Evolutionary conservation across 371 early-diverging fungal genomes (phyloP), one percentile per base, ranked within the genome.

Genomic region (Basidiobolus meristosporus): DNA sequence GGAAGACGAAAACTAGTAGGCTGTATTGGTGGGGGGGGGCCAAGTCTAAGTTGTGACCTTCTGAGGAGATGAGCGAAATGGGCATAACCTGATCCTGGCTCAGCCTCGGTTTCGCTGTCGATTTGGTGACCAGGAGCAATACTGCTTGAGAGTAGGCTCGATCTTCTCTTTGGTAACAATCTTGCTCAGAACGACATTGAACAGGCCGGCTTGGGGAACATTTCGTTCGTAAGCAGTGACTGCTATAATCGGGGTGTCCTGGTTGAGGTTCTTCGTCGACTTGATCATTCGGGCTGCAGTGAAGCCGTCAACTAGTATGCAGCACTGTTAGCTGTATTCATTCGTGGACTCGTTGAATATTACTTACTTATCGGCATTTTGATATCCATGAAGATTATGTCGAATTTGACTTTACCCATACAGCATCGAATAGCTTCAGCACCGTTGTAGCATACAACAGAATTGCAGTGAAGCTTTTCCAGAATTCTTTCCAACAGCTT

Each of bases 271-370:
- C 44, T 77, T 82, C 1, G 87, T 86, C 3, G 85, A 80, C 58
- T 87, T 89, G 45, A 93, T 87, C 90, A 93, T 90, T 20, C 88
- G 69, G 0, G 90, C 73, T 0, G 88, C 90, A 20, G 77, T 72
- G 42, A 89, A 84, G 16, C 90, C 95, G 53, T 85, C 86, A 44
- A 90, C 86, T 73, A 26, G n/a, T n/a, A n/a, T n/a, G n/a, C n/a
- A n/a, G n/a, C n/a, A n/a, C n/a, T n/a, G n/a, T n/a, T n/a, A n/a
- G n/a, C n/a, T n/a, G n/a, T n/a, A n/a, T n/a, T n/a, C n/a, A 26
- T 5, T 26, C 58, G 1, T 40, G 40, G 26, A 16, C 12, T 38
- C 22, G 4, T 19, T 0, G 12, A 39, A 10, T 4, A 1, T 33
- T 32, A 3, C 75, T 65, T 71, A 82, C 81, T 66, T 30, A 87